phyloP scores from a whole-genome alignment of 1,284 basidiomycete species.

The Veloboletus limbatus region DNA sequence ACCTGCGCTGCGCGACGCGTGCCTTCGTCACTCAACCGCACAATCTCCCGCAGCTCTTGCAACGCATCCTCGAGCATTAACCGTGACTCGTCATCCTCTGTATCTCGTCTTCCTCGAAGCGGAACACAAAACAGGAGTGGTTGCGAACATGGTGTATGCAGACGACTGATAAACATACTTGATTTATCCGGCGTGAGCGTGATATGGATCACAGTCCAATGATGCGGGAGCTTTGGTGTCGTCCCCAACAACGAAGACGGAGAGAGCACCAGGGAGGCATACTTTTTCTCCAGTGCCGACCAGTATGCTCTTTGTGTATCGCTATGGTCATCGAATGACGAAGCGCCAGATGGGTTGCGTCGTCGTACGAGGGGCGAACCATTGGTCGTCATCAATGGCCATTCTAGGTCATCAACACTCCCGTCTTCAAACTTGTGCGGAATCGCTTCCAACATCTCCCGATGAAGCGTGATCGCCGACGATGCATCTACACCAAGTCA shows the following conservation, averaged over 20 bases:
- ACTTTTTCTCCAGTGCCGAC: conserved; percentile 38
- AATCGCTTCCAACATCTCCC: conserved; percentile 76
- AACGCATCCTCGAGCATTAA: conserved; percentile 77
- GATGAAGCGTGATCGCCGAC: conserved; percentile 71
- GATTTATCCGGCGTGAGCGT: conserved; percentile 79
- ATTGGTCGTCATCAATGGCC: conserved; percentile 55
- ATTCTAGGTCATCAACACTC: conserved; percentile 58
- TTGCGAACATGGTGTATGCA: conserved; percentile 51
- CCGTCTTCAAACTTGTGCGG: conserved; percentile 56
- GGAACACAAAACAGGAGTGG: conserved; percentile 89
- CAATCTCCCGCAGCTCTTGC: conserved; percentile 75
- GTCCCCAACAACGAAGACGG: conserved; percentile 16
- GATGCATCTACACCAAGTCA: conserved; percentile 51
- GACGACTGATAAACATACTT: conserved; percentile 82
- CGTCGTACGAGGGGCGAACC: conserved; percentile 33
- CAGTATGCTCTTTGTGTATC: conserved; percentile 38
- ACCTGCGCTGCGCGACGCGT: conserved; percentile 75
- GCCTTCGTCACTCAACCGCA: conserved; percentile 72
- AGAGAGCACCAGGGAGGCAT: conserved; percentile 21
- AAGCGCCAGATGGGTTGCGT: no score
- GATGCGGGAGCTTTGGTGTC: conserved; percentile 54
- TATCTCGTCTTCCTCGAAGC: conserved; percentile 78
- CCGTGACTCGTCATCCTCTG: conserved; percentile 64
- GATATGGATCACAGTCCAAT: conserved; percentile 88
- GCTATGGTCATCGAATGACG: conserved; percentile 34